Evolutionary conservation across 306 rosid genomes (phyloP).

Genomic region (Sicyos baderoa): DNA sequence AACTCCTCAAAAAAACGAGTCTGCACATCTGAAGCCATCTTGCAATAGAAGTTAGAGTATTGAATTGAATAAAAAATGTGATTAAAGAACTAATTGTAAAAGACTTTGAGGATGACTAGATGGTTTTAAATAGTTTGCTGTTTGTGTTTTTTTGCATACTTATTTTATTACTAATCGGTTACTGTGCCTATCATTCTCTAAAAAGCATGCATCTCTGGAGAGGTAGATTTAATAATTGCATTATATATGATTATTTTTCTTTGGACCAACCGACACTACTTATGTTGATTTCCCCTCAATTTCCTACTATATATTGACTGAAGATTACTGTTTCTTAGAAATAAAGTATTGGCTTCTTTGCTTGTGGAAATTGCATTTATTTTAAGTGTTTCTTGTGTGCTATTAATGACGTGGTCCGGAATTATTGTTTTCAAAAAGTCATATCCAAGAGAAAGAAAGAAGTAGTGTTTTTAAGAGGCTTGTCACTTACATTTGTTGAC

Average conservation of each 20-base stretch:
- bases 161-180: not conserved
- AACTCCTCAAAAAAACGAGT: too few relatives aligned
- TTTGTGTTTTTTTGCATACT: not conserved
- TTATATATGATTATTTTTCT: not conserved
- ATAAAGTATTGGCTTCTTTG: not conserved
- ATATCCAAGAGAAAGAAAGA: not conserved
- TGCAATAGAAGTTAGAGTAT: not conserved
- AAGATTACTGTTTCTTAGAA: not conserved
- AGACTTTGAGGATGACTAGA: not conserved
- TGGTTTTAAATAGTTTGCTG: not conserved
- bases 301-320: not conserved
- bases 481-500: not conserved
- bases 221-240: not conserved
- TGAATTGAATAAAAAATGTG: not conserved
- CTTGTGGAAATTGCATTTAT: constrained; percentile 6
- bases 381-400: not conserved
- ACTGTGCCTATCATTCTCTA: not conserved
- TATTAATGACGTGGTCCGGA: not conserved
- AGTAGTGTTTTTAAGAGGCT: not conserved
- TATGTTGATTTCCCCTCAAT: not conserved
- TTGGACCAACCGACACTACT: not conserved
- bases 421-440: not conserved
- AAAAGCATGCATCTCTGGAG: not conserved
- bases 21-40: too few relatives aligned
- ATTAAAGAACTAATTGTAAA: not conserved